Base-by-base conservation (phyloP, 768 basidiomycete genomes). In the Pulveroboletus sp. region DNA sequence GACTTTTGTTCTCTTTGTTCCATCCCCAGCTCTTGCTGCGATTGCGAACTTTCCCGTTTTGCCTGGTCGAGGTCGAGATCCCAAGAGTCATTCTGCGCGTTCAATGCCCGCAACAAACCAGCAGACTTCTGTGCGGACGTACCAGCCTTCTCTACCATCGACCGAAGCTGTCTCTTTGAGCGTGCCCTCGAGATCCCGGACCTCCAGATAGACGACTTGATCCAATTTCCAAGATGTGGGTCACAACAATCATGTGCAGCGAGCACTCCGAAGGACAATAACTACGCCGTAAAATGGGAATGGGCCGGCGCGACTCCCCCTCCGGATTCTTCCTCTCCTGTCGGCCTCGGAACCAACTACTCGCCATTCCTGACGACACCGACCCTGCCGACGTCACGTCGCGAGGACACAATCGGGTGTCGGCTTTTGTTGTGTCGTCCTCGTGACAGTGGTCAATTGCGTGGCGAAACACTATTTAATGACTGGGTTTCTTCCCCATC, bases 251-350 rank as follows among this genome's bases (percentile, higher is more conserved):
- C 39, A 4, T 31, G 18, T 30, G 24, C 44, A 10, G 41, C 39
- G 31, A 47, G 33, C 17, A 53, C 49, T 31, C 46, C 52, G 44
- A 57, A 39, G 36, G 26, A 60, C 43, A 39, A 35, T 46, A n/a
- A 1, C 24, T 6, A 42, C n/a, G 24, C 7, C 38, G 43, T 48
- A 27, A 27, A 24, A 33, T 51, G 49, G 43, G 40, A 43, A n/a
- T 51, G 53, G 0, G 54, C 57, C 9, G 21, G 21, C n/a, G 8
- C 41, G 37, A 37, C 21, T 0, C 50, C 32, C 13, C 62, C 63
- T 49, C 60, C 63, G 17, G 50, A 53, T 6, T 65, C 62, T 10
- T 64, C 63, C 21, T 65, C 60, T 3, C 57, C 60, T 37, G 24
- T 50, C 13, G 11, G 37, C 6, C 21, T 51, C n/a, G 39, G 35